Base-by-base conservation (phyloP, 2,329 filamentous ascomycete species). In the Monilinia laxa region DNA sequence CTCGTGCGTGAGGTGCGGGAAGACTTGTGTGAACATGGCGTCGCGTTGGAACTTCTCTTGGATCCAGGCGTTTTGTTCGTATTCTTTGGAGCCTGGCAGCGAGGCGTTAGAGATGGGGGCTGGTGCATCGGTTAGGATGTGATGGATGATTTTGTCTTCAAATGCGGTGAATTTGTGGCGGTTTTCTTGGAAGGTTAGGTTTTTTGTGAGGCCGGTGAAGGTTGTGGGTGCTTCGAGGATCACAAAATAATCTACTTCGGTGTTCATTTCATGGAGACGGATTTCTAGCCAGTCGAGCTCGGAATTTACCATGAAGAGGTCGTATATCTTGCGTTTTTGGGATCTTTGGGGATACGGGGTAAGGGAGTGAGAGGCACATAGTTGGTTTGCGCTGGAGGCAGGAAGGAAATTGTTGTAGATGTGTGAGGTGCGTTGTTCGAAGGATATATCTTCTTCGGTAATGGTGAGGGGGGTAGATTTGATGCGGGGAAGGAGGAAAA, bases 201-300 rank as follows among this genome's bases (percentile, higher is more conserved):
- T 81, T 76, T 89, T 89, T 4, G 80, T 76, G 1, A 77, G 78
- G 47, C 82, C 82, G 20, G 85, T 87, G 71, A 88, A 88, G 2
- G 85, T 87, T 62, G 78, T 81, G 20, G 78, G 76, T 0, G 84
- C 82, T 77, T 90, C 87, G 62, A 89, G 82, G 42, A 90, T 81
- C 71, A 89, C 79, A 71, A 88, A 90, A 76, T 87, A 88, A 77
- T 89, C 87, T 67, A 89, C 85, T 52, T 83, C 77, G 49, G 83
- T 75, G 66, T 83, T 83, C n/a, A 87, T 81, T 6, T 84, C 83
- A 71, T 85, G 81, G 4, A 90, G 79, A 14, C 86, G 84, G 59
- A 90, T 84, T 74, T 90, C 86, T 40, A 90, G 80, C 81, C 85
- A 87, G 77, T 89, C 87, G 18, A 89, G 79, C 76, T 89, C 87